Evolutionary conservation across 768 basidiomycete species (phyloP), one percentile per base, ranked within the genome.

Genomic region (Pleurotus platypus): DNA sequence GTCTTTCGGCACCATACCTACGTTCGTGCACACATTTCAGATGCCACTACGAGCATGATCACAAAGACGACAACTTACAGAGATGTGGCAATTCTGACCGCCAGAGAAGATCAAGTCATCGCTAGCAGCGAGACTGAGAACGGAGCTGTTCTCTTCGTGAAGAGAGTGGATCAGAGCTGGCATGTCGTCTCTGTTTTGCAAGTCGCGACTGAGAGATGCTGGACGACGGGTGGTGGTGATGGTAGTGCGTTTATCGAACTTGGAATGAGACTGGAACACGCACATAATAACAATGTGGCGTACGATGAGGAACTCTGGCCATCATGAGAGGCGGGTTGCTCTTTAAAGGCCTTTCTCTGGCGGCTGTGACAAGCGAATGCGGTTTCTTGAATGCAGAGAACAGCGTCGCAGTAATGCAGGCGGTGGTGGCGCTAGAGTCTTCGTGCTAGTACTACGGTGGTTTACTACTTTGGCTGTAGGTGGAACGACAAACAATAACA

Each of bases 1-100:
- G 87, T 80, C 38, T 73, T 72, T 64, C 89, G 86, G 66, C 91
- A 85, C 90, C 93, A 96, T 43, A 96, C 94, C 94, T 97, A 61
- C 5, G 22, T 37, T 37, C 27, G 18, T 22, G 30, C 30, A 11
- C 9, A 35, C 30, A 27, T 22, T 22, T 48, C 30, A 49, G 9
- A 40, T 39, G 20, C 46, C 61, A 30, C 48, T 9, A 48, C 8
- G 9, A 37, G 35, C 48, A 38, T 35, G 30, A 53, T 24, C 24
- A 30, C 22, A 38, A 54, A 55, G 26, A 35, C 18, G 12, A 45
- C 26, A 60, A 57, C 82, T 62, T 61, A 92, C 93, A 50, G 82
- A 82, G 56, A 95, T 92, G 64, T 89, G 84, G 57, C 83, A 74
- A 48, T 80, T 82, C 66, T 94, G 92, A 62, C 85, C 89, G 1